Evolutionary conservation across 139 green algal genomes (phyloP), one percentile per base, ranked within the genome.

Genomic region (Dunaliella sp.): DNA sequence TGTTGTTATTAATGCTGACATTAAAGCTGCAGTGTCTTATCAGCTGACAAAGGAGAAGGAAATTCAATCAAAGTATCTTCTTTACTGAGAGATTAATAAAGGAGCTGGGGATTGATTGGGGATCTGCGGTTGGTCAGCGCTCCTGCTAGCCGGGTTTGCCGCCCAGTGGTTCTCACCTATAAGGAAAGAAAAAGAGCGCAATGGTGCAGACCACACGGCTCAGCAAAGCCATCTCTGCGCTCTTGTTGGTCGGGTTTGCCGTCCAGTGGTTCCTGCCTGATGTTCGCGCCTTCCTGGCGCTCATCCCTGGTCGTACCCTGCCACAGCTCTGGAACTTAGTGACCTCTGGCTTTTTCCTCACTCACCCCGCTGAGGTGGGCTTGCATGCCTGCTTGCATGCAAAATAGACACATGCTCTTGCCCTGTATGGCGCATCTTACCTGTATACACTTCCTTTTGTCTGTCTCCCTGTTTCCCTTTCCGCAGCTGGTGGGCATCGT

Each of bases 401-500:
- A 38, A 3, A 25, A 79, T 3, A 16, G 74, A 36, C 58, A 74
- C 21, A 21, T 74, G 58, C 24, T 24, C 21, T 24, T 21, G 58
- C 21, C 21, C 21, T 21, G 58, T 21, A 24, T 24, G 58, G 21
- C 21, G 58, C 21, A 24, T 24, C 21, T 74, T 74, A 24, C 24
- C 24, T n/a, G 31, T 7, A 38, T 30, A 3, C 75, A 73, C 58
- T 77, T 31, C 59, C 31, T 0, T n/a, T 3, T 34, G 32, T 33
- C 57, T 38, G 0, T 21, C 12, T 1, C 31, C 12, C 33, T n/a
- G 36, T 30, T 7, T 31, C 28, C 79, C 79, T 24, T 2, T 2
- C 25, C 85, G 79, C 94, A 98, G 95, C 87, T 95, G 0, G 37
- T 95, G 3, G 16, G 94, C 0, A 91, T 92, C 32, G 81, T 94